A percentile compares a stretch with the other conserved stretches of the same genome.
These are phyloP conservation scores for Eragrostis tef DNA, from an alignment of 202 grass and related monocot species.

Conservation along the genomic window DNA sequence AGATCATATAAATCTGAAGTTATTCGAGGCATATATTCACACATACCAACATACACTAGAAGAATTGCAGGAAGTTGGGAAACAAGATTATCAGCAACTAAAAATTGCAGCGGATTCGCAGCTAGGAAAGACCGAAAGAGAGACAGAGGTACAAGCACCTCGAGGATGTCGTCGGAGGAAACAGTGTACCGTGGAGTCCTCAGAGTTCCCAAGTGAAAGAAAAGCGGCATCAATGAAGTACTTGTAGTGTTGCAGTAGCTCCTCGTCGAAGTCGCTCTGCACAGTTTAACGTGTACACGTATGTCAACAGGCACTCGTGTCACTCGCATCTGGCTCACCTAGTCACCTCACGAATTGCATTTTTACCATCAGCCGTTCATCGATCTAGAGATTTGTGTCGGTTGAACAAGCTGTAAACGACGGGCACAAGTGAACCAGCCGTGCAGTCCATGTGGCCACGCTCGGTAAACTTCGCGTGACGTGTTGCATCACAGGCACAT, in stretches of 20 bases:
- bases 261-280: neutral
- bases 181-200: neutral
- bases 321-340: neutral
- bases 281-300: neutral
- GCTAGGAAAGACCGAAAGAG: neutral
- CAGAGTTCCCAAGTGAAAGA: neutral
- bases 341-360: neutral
- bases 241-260: neutral
- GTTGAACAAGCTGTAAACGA: neutral
- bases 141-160: conserved; percentile 2
- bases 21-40: neutral
- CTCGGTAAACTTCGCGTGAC: neutral
- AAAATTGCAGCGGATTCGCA: neutral
- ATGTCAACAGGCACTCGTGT: no score
- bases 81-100: neutral
- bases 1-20: neutral
- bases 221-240: neutral
- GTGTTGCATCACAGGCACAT: neutral
- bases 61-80: neutral
- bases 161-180: conserved; percentile 37
- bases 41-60: neutral
- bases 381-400: neutral
- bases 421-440: neutral
- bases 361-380: neutral
- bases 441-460: neutral